Conservation (phyloP, 495 filamentous ascomycete species). For the Pseudoneurospora amorphoporcata region DNA sequence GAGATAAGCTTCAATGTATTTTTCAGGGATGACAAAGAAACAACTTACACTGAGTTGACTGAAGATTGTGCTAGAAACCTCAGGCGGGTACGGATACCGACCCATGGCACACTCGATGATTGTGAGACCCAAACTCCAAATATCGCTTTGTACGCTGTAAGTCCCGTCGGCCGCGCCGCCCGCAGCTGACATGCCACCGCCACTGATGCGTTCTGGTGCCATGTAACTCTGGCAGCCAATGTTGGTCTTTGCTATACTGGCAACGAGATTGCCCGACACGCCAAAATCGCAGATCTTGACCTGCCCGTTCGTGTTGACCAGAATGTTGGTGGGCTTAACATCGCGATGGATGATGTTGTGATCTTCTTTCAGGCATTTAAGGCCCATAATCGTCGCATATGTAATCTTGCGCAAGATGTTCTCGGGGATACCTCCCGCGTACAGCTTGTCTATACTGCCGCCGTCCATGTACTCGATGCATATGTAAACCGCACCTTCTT, state of each 20-base stretch:
- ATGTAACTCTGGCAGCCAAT: constrained; percentile 99
- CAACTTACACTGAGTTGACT: constrained; percentile 87
- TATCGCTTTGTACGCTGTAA: constrained; percentile 96
- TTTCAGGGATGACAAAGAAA: neutral
- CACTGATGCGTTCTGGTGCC: constrained; percentile 92
- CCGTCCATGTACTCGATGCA: constrained; percentile 99
- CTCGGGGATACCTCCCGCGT: constrained; percentile 88
- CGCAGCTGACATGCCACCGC: constrained; percentile 66
- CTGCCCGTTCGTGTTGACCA: constrained; percentile 81
- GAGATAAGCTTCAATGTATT: neutral
- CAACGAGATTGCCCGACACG: constrained; percentile 91
- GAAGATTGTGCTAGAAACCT: constrained; percentile 98
- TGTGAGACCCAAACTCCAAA: constrained; percentile 91
- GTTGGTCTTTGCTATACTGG: constrained; percentile 96
- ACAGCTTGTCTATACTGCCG: constrained; percentile 95
- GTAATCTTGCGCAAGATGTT: constrained; percentile 82
- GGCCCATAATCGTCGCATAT: constrained; percentile 79
- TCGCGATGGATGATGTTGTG: constrained; percentile 99
- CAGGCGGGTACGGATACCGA: constrained; percentile 91
- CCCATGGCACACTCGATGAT: constrained; percentile 97
- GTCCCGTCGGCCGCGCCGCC: constrained; percentile 65
- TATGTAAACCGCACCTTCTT: constrained; percentile 98
- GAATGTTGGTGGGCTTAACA: constrained; percentile 96
- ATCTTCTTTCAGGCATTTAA: constrained; percentile 91
- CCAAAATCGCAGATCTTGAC: constrained; percentile 99